Base-by-base conservation (phyloP, 139 green algal species). In the Parachlorella kessleri region DNA sequence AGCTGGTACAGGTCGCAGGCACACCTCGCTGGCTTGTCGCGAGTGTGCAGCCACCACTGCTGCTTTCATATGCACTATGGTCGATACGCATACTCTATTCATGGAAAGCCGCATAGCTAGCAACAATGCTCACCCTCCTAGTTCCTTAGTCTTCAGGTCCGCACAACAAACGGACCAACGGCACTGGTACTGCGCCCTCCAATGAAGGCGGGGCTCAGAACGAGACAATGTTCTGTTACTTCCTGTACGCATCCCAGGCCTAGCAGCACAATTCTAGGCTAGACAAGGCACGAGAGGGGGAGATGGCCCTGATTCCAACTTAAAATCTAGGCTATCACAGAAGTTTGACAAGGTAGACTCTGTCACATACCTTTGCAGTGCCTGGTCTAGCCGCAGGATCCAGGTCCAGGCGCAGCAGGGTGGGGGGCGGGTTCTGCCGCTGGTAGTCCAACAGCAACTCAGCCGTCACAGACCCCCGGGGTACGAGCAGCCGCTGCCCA, bases 341-440 rank as follows among this genome's bases (percentile, higher is more conserved):
- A 26, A 53, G 36, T n/a, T 71, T 5, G 5, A 2, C 6, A 9
- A 33, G 32, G 4, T 32, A 26, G 14, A 30, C 71, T 70, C 21
- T 4, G 9, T 1, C 10, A 3, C 32, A 10, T n/a, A 72, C 67
- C 67, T 33, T 36, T 9, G 71, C 36, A 39, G 54, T 33, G 32
- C 80, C 83, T 9, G 21, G 24, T n/a, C 80, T 68, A 10, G 75
- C 83, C 30, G 35, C 48, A 0, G 42, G 38, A 33, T 86, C 41
- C 68, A 88, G 70, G 18, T 68, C n/a, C 79, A 86, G 66, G 53
- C 70, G 48, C 35, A 83, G 69, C 6, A 33, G 48, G 4, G 33
- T 21, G 14, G 33, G 68, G 8, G 59, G 64, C 24, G 30, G 55
- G 3, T 55, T 24, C 30, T 37, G 36, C 9, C 33, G 54, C 73